Conservation (phyloP, 805 yeast genomes). For the Saccharomycopsis capsularis region DNA sequence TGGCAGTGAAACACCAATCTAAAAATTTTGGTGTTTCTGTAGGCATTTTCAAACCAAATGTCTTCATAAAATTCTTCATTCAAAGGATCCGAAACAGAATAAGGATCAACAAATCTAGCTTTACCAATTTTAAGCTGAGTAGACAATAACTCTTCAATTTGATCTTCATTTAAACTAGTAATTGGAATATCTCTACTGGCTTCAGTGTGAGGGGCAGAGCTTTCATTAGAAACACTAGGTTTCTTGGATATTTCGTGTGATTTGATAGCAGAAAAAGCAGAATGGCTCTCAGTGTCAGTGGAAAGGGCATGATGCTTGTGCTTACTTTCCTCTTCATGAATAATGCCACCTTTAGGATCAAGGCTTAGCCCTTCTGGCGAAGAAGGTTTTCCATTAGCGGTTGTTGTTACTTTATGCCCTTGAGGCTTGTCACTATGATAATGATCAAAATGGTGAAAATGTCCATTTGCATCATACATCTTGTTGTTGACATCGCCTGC, state of each 20-base stretch:
- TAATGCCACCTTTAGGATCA: not conserved
- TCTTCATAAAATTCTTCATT: conserved; percentile 78
- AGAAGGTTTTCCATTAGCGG: not conserved
- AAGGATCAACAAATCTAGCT: conserved; percentile 71
- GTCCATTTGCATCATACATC: not conserved
- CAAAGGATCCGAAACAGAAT: conserved; percentile 81
- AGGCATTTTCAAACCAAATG: conserved; percentile 75
- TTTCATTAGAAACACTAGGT: not conserved
- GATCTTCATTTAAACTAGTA: conserved; percentile 26
- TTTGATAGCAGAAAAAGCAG: not conserved
- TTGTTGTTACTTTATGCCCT: too few relatives aligned
- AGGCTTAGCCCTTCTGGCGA: not conserved
- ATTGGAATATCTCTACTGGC: conserved; percentile 28
- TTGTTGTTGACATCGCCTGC: not conserved
- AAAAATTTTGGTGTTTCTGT: conserved; percentile 74
- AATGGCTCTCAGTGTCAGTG: not conserved
- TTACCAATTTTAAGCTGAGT: conserved; percentile 12
- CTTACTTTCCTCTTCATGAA: not conserved
- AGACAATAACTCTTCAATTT: conserved; percentile 18
- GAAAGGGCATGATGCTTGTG: not conserved
- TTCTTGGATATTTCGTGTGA: not conserved
- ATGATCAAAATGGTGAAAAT: not conserved
- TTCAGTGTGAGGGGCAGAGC: not conserved
- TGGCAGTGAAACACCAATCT: conserved; percentile 86
- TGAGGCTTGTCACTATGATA: not conserved